These are phyloP conservation scores for Malus hybrid DNA, from an alignment of 331 rosid species.

Conservation along the genomic window DNA sequence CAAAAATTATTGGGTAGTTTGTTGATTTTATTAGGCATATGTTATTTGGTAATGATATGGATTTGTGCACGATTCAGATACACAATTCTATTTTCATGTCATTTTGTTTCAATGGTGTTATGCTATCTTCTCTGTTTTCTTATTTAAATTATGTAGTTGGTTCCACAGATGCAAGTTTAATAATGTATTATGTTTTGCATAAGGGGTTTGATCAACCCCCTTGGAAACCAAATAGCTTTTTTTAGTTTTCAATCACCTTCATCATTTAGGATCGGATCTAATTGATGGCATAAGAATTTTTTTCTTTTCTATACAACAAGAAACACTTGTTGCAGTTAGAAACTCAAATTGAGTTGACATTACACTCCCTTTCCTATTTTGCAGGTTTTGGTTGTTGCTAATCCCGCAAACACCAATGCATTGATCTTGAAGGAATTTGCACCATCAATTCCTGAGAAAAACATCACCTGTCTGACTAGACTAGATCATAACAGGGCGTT, in stretches of 20 bases:
- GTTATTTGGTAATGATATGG: too few relatives aligned
- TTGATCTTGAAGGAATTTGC: conserved; percentile 96
- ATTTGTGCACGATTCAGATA: too few relatives aligned
- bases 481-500: conserved; percentile 95
- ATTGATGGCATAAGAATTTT: not conserved
- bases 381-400: conserved; percentile 94
- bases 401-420: conserved; percentile 98
- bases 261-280: not conserved
- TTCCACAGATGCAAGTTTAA: not conserved
- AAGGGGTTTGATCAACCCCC: not conserved
- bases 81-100: not conserved
- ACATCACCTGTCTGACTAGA: conserved; percentile 84
- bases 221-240: not conserved
- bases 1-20: too few relatives aligned
- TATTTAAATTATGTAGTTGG: not conserved
- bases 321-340: not conserved
- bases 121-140: not conserved
- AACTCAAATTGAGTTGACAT: not conserved
- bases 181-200: not conserved
- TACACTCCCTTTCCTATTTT: not conserved
- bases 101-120: not conserved
- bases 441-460: conserved; percentile 89
- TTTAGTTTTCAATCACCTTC: not conserved
- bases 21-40: not conserved
- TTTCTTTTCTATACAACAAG: not conserved